Percentiles rank a stretch among this genome's conserved stretches.
phyloP scores from a whole-genome alignment of 1,284 basidiomycete species.

The Naganishia sp. region DNA sequence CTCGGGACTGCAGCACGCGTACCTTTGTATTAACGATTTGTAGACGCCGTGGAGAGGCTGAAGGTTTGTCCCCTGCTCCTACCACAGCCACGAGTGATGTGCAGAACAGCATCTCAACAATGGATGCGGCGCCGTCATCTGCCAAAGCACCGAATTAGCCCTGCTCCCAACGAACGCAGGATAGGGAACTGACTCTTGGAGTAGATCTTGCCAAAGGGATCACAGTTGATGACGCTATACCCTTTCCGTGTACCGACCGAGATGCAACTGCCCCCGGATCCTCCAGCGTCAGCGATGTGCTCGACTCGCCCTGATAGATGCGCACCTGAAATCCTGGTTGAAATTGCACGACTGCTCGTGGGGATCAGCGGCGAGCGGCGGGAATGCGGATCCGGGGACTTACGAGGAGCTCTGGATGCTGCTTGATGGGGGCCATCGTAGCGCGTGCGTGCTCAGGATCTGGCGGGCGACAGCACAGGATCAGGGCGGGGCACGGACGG shows the following conservation, averaged over 20 bases:
- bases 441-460: no score
- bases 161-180: not conserved
- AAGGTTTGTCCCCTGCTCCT: slow-evolving; percentile 80
- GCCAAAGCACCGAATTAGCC: not conserved
- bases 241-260: slow-evolving; percentile 94
- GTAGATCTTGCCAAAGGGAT: slow-evolving; percentile 94
- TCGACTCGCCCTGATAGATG: not conserved
- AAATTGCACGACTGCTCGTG: slow-evolving; percentile 51
- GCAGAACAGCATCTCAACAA: slow-evolving; percentile 99
- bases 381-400: not conserved
- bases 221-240: slow-evolving; percentile 95
- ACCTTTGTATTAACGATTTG: slow-evolving; percentile 99
- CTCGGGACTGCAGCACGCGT: slow-evolving; percentile 35
- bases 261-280: slow-evolving; percentile 61
- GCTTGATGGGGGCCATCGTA: slow-evolving; percentile 19
- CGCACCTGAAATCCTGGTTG: slow-evolving; percentile 51
- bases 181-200: slow-evolving; percentile 72
- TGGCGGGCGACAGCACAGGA: no score
- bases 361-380: not conserved
- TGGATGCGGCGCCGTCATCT: slow-evolving; percentile 90
- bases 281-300: not conserved
- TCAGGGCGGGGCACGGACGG: not conserved
- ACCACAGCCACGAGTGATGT: slow-evolving; percentile 96
- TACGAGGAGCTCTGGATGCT: slow-evolving; percentile 24
- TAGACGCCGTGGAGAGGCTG: slow-evolving; percentile 83